Conservation (phyloP, 2,329 filamentous ascomycete species). For the Alternaria metachromatica region DNA sequence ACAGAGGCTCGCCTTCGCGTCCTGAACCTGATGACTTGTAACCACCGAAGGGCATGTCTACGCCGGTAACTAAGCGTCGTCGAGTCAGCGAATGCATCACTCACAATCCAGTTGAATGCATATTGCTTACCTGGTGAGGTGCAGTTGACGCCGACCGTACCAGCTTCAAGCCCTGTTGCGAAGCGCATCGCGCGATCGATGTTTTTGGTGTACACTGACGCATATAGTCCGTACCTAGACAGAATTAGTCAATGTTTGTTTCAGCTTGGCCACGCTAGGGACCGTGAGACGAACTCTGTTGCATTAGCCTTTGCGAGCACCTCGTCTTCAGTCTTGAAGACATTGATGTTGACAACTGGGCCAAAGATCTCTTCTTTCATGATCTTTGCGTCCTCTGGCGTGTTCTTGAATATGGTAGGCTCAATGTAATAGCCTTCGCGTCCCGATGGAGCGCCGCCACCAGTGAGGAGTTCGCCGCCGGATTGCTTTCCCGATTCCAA, state of each 20-base stretch:
- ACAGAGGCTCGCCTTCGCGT: constrained; percentile 42
- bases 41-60: constrained; percentile 52
- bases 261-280: not conserved
- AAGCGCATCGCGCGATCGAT: constrained; percentile 48
- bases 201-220: constrained; percentile 75
- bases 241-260: constrained; percentile 4
- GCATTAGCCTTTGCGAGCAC: constrained; percentile 80
- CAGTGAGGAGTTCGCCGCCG: constrained; percentile 48
- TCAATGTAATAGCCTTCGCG: constrained; percentile 59
- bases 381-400: constrained; percentile 78
- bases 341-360: constrained; percentile 80
- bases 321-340: constrained; percentile 76
- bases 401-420: constrained; percentile 81
- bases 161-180: constrained; percentile 50
- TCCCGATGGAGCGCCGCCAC: constrained; percentile 36
- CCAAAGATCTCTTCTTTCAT: constrained; percentile 87
- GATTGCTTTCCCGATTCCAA: constrained; percentile 71
- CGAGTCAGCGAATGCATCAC: not conserved
- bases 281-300: constrained; percentile 62
- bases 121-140: constrained; percentile 37
- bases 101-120: not conserved
- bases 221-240: constrained; percentile 75
- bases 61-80: constrained; percentile 6
- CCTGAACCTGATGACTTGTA: constrained; percentile 49
- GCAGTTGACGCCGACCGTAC: constrained; percentile 52